Evolutionary conservation across 2,329 filamentous ascomycete species (phyloP), one percentile per base, ranked within the genome.

Genomic region (Ceratocystis huliohia): DNA sequence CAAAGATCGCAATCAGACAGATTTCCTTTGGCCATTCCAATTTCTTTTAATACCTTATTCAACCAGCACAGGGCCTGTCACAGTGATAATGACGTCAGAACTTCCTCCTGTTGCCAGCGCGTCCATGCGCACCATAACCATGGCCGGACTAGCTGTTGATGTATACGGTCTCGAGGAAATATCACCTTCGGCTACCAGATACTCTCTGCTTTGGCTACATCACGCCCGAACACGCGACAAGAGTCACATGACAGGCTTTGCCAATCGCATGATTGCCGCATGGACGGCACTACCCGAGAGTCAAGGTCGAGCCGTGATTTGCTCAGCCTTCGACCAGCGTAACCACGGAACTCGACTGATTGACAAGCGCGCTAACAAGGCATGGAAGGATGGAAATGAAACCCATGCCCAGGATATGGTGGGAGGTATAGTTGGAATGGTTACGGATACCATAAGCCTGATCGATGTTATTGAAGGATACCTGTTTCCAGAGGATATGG

Each of bases 321-420:
- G 89, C 1, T 83, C 92, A 13, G 84, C 88, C 1, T 96, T 96
- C 75, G 94, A 97, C 76, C 91, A 96, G 78, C 84, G 93, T 59
- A 97, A 97, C 75, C 94, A 97, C 76, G 94, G 94, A 30, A 81
- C 83, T 2, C 80, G 94, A 65, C 75, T 85, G 68, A 83, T 93
- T 1, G 81, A 87, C 71, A 77, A 82, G 6, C 70, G 80, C 20
- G 85, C 88, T 30, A 97, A 96, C 74, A 80, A 87, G 70, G 81
- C 87, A 3, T 97, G 92, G 93, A 63, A 61, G 56, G 76, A 83
- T 46, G 91, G 91, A 37, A 96, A 96, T 73, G 78, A 81, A 45
- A 83, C 80, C 5, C 94, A 97, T 77, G 93, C 91, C 0, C 85
- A 90, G 73, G 94, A 99, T 75, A 96, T 99, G 91, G 91, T 94